Evolutionary conservation across 352 stramenopile genomes (phyloP).

Genomic region (Globisporangium yorkense): DNA sequence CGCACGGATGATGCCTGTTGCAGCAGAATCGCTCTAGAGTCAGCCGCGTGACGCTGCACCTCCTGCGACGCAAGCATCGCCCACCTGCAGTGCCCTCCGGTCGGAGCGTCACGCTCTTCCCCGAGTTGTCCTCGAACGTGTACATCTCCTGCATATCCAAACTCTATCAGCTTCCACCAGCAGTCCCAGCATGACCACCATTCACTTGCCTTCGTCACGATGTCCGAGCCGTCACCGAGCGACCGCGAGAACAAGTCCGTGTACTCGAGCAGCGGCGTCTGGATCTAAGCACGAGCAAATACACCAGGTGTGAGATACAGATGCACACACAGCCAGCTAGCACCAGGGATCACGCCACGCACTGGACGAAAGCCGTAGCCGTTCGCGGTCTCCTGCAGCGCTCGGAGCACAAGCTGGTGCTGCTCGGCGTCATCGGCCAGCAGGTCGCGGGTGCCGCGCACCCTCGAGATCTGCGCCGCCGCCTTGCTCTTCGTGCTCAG

Average conservation of each 20-base stretch:
- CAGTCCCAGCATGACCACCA: background rate
- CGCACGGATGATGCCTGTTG: constrained; percentile 63
- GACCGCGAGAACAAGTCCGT: constrained; percentile 80
- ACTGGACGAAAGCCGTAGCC: constrained; percentile 79
- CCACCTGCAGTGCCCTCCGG: constrained; percentile 76
- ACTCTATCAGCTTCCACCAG: background rate
- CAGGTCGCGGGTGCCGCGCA: constrained; percentile 74
- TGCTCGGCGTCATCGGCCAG: constrained; percentile 54
- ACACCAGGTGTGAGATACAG: background rate
- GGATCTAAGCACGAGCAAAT: constrained; percentile 37
- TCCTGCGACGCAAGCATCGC: background rate
- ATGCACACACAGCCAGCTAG: background rate
- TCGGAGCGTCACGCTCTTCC: constrained; percentile 80
- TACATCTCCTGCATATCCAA: constrained; percentile 74
- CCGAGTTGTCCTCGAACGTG: constrained; percentile 84
- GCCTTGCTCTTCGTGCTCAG: constrained; percentile 18
- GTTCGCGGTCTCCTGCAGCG: constrained; percentile 48
- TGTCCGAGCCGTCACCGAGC: constrained; percentile 79
- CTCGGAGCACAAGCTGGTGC: constrained; percentile 51
- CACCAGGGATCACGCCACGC: background rate
- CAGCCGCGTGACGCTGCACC: background rate
- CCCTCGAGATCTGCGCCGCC: constrained; percentile 32
- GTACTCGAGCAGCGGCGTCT: constrained; percentile 84
- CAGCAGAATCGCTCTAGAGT: background rate
- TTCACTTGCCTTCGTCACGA: constrained; percentile 75